Conservation (phyloP, 805 yeast species). For the Wickerhamomyces alni region DNA sequence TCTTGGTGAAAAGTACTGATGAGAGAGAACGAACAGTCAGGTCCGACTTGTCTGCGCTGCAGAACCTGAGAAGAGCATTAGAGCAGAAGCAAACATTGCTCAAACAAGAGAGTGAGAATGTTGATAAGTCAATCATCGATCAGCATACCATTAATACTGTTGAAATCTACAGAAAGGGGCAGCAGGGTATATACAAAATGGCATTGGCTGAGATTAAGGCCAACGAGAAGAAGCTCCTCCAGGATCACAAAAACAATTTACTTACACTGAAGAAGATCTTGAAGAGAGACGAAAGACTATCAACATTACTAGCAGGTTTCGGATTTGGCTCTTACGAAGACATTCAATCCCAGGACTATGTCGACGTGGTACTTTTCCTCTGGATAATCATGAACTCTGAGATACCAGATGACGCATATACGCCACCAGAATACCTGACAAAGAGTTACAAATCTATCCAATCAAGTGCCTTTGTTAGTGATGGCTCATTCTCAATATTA, state of each 20-base stretch:
- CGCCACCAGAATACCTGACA: background rate
- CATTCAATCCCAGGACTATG: constrained; percentile 37
- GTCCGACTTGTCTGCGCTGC: constrained; percentile 52
- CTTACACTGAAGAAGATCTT: constrained; percentile 46
- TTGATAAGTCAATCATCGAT: constrained; percentile 10
- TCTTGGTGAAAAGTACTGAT: constrained; percentile 29
- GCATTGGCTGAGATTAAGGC: constrained; percentile 39
- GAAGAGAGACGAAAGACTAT: constrained; percentile 45
- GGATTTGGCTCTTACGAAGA: constrained; percentile 43
- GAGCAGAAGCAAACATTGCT: constrained; percentile 37
- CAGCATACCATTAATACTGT: constrained; percentile 25
- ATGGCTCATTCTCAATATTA: background rate
- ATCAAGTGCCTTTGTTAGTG: background rate
- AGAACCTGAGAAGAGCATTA: constrained; percentile 47
- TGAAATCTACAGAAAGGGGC: constrained; percentile 42
- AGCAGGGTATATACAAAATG: constrained; percentile 38
- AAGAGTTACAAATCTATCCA: background rate
- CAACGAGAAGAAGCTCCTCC: constrained; percentile 43
- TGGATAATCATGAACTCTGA: constrained; percentile 11
- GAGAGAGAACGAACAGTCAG: constrained; percentile 36
- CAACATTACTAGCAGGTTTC: constrained; percentile 40
- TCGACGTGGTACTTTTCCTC: constrained; percentile 23
- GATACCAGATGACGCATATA: background rate
- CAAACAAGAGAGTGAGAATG: constrained; percentile 6
- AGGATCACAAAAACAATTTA: constrained; percentile 34